Evolutionary conservation across 129 eudicot species (phyloP).

Genomic region (Flaveria ramosissima): DNA sequence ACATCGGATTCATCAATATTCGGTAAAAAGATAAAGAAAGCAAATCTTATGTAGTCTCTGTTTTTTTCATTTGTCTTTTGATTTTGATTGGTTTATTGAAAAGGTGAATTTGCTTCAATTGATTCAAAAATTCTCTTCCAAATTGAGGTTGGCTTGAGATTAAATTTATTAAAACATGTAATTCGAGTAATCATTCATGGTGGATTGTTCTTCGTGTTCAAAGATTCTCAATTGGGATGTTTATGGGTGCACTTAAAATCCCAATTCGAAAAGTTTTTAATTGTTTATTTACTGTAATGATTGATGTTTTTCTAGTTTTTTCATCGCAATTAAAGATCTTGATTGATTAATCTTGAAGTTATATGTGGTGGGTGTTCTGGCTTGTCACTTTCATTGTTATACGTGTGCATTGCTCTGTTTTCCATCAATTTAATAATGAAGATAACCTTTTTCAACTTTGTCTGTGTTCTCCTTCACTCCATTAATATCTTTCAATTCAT

Average conservation of each 20-base stretch:
- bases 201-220: neutral
- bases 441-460: conserved; percentile 27
- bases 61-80: conserved; percentile 6
- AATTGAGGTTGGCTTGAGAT: too few relatives aligned
- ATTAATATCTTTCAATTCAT: conserved; percentile 31
- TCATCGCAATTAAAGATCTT: neutral
- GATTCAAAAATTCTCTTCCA: neutral
- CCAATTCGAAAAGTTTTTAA: neutral
- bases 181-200: neutral
- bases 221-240: neutral
- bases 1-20: conserved; percentile 38
- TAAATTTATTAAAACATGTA: too few relatives aligned
- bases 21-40: conserved; percentile 22
- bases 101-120: neutral
- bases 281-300: neutral
- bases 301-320: neutral
- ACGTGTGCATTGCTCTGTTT: conserved; percentile 32
- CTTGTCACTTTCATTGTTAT: conserved; percentile 31
- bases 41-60: neutral
- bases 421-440: conserved; percentile 28
- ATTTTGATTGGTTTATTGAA: conserved; percentile 16
- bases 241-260: neutral
- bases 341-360: conserved; percentile 34
- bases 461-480: conserved; percentile 24
- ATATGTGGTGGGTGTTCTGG: conserved; percentile 35